Evolutionary conservation across 2,329 filamentous ascomycete species (phyloP), one percentile per base, ranked within the genome.

Genomic region (Curvularia verruculosa): DNA sequence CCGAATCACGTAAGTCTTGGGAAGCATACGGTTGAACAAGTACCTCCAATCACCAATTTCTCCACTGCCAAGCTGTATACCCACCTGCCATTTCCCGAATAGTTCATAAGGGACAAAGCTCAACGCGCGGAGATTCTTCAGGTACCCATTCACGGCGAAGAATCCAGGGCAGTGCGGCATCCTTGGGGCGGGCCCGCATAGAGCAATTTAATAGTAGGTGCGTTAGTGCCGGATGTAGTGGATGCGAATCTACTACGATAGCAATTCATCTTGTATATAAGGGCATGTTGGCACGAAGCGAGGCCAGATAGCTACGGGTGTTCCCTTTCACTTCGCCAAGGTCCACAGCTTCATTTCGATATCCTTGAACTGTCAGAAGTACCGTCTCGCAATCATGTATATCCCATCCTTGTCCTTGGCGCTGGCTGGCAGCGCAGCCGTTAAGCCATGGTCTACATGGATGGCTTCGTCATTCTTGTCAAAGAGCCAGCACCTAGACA

Each of bases 391-490:
- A 59, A 64, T 47, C 43, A 72, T 72, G 70, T 66, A 70, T 63
- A 53, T 70, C 52, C 60, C 60, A 46, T 60, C 63, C 31, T 45
- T 71, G 34, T 61, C 60, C 53, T 61, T 70, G 21, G 65, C 62
- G 6, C 56, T 72, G 54, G 58, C 66, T 24, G 51, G 64, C 41
- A 66, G 64, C 23, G 56, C 63, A 1, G 45, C 68, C n/a, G 67
- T 71, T 13, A 61, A 64, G 45, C 69, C 71, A 28, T 76, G 66
- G 54, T 76, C 74, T 54, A 68, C 66, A 61, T 77, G 74, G 74
- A 81, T 83, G 75, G 78, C 81, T 10, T 75, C 81, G 48, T 83
- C 81, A 1, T 80, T 81, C 63, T 78, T 83, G 40, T 68, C 65
- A n/a, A 75, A 74, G 65, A 69, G 48, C 71, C 75, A 60, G 72